phyloP scores from a whole-genome alignment of 176 grass and related monocot genomes.

The Oryza coarctata region DNA sequence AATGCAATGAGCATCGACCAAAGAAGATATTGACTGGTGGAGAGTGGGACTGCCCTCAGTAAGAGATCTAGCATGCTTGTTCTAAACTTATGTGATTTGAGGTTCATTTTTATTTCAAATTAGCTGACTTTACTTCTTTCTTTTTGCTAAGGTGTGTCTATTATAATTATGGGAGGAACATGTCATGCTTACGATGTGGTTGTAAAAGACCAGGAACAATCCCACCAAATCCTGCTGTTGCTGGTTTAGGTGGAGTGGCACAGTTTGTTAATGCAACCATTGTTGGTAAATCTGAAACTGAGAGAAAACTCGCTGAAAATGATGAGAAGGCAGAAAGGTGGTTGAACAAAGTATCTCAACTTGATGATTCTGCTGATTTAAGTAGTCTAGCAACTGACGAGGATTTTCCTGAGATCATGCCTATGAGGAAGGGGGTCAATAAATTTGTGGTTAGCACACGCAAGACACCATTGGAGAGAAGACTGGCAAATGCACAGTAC shows the following conservation, averaged over 20 bases:
- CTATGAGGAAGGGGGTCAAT: constrained; percentile 70
- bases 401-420: constrained; percentile 84
- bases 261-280: constrained; percentile 61
- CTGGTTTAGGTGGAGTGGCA: constrained; percentile 49
- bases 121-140: constrained; percentile 34
- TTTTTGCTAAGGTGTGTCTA: constrained; percentile 75
- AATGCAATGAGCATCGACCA: constrained; percentile 72
- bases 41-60: constrained; percentile 99
- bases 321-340: constrained; percentile 78
- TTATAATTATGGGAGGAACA: constrained; percentile 85
- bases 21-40: constrained; percentile 72
- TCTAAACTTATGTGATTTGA: background rate
- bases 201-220: constrained; percentile 64
- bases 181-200: constrained; percentile 85
- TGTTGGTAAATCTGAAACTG: constrained; percentile 58
- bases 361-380: constrained; percentile 60
- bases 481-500: constrained; percentile 55
- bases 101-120: background rate
- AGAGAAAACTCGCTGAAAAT: constrained; percentile 60
- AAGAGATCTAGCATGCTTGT: constrained; percentile 44
- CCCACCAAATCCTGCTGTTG: constrained; percentile 29
- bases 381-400: constrained; percentile 58
- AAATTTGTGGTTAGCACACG: constrained; percentile 73
- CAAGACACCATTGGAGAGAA: constrained; percentile 67
- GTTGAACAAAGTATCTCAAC: constrained; percentile 76